Base-by-base conservation (phyloP, 2,329 filamentous ascomycete species). In the Geoglossum cookeanum region DNA sequence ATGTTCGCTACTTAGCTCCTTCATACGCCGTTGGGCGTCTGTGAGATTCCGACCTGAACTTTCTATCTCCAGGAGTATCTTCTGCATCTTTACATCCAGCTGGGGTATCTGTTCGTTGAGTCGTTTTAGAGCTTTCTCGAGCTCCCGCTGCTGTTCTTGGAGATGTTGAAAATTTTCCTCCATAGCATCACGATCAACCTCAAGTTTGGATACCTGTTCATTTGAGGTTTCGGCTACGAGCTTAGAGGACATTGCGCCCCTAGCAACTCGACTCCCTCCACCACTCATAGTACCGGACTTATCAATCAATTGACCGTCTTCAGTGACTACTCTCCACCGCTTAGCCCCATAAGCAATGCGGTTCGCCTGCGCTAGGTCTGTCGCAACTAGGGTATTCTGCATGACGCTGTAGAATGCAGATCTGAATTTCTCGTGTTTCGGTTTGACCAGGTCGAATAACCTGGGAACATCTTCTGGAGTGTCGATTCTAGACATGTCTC, bases 251-350 rank as follows among this genome's bases (percentile, higher is more conserved):
- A 98, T 98, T 58, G 89, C 81, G 0, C 94, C 94, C 66, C 84
- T 88, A 64, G 91, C 90, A 58, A 92, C 87, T 15, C 87, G 86
- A 51, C 81, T 91, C 58, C 92, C 92, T 75, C 92, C 92, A 74
- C 92, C 92, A 59, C 87, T 95, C 92, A 98, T 97, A 39, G 92
- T 97, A 75, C 92, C 92, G 0, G 91, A 96, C 68, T 94, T 94
- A 72, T 98, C 92, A 63, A 98, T 97, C 56, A 98, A 78, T 69
- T 96, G 90, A 54, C 92, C 92, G 60, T 90, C 88, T 1, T 98
- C 78, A 0, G 92, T 98, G 45, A 98, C 92, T 2, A 98, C 92
- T 62, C 92, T 83, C 92, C 92, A 98, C 68, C 92, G 77, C 73
- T 83, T 87, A 51, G 87, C 87, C 47, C 92, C 91, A 65, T 97